These are phyloP conservation scores for Linnemannia elongata DNA, from an alignment of 192 early-diverging fungal genomes.

Conservation along the genomic window DNA sequence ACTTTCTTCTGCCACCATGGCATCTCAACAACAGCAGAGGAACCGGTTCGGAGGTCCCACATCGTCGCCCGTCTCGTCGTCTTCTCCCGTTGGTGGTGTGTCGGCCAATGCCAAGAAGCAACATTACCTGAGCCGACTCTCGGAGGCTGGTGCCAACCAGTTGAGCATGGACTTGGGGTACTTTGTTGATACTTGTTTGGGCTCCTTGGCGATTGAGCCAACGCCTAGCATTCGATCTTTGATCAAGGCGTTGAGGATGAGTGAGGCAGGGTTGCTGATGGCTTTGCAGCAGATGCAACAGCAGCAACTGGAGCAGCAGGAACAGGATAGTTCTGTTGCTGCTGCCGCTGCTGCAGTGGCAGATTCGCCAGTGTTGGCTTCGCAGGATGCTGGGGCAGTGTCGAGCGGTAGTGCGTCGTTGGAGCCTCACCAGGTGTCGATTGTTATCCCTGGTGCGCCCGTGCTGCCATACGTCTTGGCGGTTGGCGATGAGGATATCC, in stretches of 20 bases:
- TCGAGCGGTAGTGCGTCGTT: neutral
- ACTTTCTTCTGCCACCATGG: neutral
- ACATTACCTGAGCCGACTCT: conserved; percentile 35
- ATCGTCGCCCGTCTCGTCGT: neutral
- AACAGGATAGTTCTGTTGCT: neutral
- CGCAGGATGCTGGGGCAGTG: neutral
- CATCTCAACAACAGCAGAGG: neutral
- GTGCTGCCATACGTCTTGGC: conserved; percentile 34
- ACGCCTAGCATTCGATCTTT: conserved; percentile 38
- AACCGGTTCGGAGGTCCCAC: conserved; percentile 6
- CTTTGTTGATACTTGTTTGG: conserved; percentile 61
- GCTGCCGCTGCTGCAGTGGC: neutral
- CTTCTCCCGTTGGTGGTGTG: neutral
- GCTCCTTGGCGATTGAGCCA: conserved; percentile 37
- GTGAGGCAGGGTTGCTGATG: conserved; percentile 37
- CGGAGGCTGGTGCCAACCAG: conserved; percentile 66
- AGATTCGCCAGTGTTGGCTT: neutral
- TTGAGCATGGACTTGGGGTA: conserved; percentile 76
- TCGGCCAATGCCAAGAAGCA: conserved; percentile 11
- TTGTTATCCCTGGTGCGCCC: conserved; percentile 39
- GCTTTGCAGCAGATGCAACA: conserved; percentile 39
- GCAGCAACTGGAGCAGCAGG: conserved; percentile 14
- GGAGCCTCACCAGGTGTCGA: conserved; percentile 19
- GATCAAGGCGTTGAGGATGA: conserved; percentile 35
- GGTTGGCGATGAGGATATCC: conserved; percentile 30